Percentiles rank a stretch among this genome's conserved stretches.
phyloP scores from a whole-genome alignment of 306 rosid genomes.

The Quercus robur region DNA sequence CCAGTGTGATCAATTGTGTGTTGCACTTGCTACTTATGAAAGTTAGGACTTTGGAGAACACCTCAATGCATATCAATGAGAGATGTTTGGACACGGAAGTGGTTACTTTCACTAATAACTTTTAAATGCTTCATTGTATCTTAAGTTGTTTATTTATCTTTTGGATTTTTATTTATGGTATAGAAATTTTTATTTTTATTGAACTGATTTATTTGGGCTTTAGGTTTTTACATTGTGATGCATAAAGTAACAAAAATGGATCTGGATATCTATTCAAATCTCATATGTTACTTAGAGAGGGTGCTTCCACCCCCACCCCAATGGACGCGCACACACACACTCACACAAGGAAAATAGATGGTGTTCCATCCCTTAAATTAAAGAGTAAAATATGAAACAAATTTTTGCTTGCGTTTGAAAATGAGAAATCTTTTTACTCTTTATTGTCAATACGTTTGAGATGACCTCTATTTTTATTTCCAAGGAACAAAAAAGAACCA shows the following conservation, averaged over 20 bases:
- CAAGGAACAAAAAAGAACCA: not conserved
- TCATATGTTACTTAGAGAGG: too few species aligned
- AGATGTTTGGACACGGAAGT: not conserved
- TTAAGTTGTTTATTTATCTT: not conserved
- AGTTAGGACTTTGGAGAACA: not conserved
- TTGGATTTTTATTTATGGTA: not conserved
- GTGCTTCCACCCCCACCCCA: too few species aligned
- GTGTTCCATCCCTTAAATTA: not conserved
- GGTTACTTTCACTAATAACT: not conserved
- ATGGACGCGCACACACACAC: rapidly evolving
- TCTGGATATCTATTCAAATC: conserved; percentile 2
- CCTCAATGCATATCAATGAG: not conserved
- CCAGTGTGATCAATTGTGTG: not conserved
- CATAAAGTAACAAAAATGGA: conserved; percentile 6
- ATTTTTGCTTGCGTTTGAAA: not conserved
- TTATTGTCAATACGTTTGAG: not conserved
- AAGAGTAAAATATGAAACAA: not conserved
- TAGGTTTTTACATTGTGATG: conserved; percentile 1
- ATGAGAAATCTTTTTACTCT: not conserved
- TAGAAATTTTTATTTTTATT: not conserved
- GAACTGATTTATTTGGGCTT: not conserved
- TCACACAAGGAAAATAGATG: not conserved
- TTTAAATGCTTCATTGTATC: conserved; percentile 5
- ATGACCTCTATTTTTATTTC: not conserved
- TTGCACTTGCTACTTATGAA: not conserved